These are phyloP conservation scores for Leccinum proliferum DNA, from an alignment of 1,284 basidiomycete genomes.

Conservation along the genomic window DNA sequence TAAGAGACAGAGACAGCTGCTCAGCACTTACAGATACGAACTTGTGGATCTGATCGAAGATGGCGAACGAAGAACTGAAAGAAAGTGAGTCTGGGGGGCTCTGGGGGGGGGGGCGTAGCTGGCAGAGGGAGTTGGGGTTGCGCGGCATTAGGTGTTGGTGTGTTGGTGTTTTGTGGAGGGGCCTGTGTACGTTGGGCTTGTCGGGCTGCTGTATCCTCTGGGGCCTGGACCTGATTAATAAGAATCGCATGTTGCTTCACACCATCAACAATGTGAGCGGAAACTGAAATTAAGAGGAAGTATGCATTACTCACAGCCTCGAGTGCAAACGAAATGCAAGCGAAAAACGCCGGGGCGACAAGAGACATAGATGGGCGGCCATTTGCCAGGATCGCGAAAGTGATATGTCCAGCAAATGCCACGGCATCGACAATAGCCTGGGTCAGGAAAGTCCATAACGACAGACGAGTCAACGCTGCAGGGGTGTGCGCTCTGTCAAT, in stretches of 20 bases:
- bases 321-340: conserved; percentile 64
- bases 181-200: conserved; percentile 14
- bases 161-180: conserved; percentile 4
- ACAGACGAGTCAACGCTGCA: conserved; percentile 70
- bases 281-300: not conserved
- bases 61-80: conserved; percentile 49
- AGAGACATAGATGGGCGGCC: conserved; percentile 74
- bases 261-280: not conserved
- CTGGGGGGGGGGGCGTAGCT: conserved; percentile 14
- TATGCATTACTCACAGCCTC: conserved; percentile 53
- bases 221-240: conserved; percentile 77
- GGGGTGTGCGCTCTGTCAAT: conserved; percentile 73
- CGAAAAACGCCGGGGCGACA: conserved; percentile 77
- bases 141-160: conserved; percentile 1
- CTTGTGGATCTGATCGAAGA: conserved; percentile 63
- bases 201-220: conserved; percentile 51
- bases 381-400: conserved; percentile 77
- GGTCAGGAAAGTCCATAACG: conserved; percentile 74
- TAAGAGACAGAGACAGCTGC: not conserved
- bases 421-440: conserved; percentile 77
- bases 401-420: conserved; percentile 81
- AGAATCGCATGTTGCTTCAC: conserved; percentile 78
- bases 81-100: conserved; percentile 32
- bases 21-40: conserved; percentile 54
- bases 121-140: conserved; percentile 18